Conservation (phyloP, 2,329 filamentous ascomycete species). For the Neopestalotiopsis clavispora region DNA sequence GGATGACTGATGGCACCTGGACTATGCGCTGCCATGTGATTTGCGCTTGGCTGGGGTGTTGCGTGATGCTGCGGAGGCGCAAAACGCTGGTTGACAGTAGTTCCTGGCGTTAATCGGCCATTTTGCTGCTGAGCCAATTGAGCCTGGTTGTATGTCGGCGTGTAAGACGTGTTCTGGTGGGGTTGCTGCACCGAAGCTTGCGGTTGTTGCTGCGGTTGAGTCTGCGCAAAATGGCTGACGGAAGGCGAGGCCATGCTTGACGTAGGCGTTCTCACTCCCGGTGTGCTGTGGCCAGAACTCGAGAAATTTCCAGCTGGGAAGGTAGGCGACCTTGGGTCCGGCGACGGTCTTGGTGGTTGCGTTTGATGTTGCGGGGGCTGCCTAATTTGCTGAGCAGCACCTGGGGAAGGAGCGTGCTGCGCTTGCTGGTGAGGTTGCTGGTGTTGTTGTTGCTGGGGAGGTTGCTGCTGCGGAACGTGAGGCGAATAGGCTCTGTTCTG, state of each 20-base stretch:
- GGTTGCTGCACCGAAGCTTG: neutral
- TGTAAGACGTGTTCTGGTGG: neutral
- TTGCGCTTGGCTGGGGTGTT: neutral
- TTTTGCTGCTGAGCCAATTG: constrained; percentile 3
- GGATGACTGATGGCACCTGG: constrained; percentile 38
- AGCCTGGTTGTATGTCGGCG: neutral
- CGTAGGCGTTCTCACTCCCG: neutral
- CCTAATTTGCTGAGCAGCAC: neutral
- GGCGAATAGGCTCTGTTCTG: neutral
- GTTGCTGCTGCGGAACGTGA: constrained; percentile 1
- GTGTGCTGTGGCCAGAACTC: constrained; percentile 2
- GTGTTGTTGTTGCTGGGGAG: neutral
- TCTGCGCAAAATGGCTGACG: neutral
- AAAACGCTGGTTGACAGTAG: constrained; percentile 8
- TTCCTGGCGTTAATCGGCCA: constrained; percentile 4
- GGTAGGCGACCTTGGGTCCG: neutral
- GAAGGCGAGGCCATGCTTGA: constrained; percentile 7
- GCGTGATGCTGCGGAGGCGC: constrained; percentile 1
- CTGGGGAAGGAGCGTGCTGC: neutral
- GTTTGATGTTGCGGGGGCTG: constrained; percentile 9
- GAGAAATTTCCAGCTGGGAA: constrained; percentile 11
- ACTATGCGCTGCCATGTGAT: neutral
- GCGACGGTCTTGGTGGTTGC: neutral
- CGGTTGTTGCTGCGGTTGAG: neutral
- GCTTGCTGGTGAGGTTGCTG: neutral